phyloP scores from a whole-genome alignment of 306 rosid genomes.

The Vigna nakashimae region DNA sequence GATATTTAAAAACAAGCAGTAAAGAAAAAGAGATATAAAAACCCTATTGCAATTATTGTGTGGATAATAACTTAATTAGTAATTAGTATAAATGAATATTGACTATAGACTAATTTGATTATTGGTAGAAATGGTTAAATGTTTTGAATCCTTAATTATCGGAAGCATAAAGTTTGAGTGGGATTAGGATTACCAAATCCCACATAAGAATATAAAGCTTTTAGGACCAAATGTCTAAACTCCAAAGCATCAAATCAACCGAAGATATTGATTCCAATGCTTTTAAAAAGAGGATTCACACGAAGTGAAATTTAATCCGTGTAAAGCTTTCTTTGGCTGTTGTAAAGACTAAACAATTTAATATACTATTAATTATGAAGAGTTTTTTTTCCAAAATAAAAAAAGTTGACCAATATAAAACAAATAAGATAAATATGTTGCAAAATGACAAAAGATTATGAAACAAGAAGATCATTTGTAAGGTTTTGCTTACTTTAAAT shows the following conservation, averaged over 20 bases:
- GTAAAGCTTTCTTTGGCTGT: constrained; percentile 5
- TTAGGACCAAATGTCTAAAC: background rate
- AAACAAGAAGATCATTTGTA: too few species aligned
- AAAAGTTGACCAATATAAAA: background rate
- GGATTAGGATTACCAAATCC: constrained; percentile 25
- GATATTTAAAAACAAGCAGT: too few species aligned
- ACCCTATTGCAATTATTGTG: too few species aligned
- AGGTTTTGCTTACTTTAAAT: too few species aligned
- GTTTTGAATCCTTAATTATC: constrained; percentile 13
- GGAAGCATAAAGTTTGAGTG: background rate
- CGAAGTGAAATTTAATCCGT: background rate
- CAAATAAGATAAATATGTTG: too few species aligned
- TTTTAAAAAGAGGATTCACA: constrained; percentile 2
- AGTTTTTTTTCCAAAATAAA: background rate
- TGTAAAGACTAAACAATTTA: background rate
- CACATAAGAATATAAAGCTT: background rate
- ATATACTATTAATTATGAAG: too few species aligned
- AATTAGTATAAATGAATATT: background rate
- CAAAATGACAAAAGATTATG: too few species aligned
- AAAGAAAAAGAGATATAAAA: too few species aligned
- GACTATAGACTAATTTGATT: background rate
- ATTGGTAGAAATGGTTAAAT: background rate
- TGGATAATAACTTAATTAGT: background rate
- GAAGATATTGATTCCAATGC: background rate
- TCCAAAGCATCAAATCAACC: constrained; percentile 27